A percentile compares a stretch with the other conserved stretches of the same genome.
phyloP scores from a whole-genome alignment of 1,139 yeast species.

The Pichia norvegensis region DNA sequence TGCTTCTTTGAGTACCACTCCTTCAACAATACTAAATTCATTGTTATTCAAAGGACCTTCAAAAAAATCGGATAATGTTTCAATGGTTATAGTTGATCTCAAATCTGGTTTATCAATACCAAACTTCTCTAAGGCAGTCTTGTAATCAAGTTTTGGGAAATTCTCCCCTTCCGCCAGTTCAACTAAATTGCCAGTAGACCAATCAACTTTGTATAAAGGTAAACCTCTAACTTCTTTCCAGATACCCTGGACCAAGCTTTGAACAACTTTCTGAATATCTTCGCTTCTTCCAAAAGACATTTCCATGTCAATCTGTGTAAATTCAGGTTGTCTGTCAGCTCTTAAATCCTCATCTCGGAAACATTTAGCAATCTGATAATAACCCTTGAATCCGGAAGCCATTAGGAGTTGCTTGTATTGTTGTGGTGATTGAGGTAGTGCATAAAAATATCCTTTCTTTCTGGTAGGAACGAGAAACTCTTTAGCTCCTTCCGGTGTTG shows the following conservation, averaged over 20 bases:
- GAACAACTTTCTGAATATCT: slow-evolving; percentile 63
- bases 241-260: slow-evolving; percentile 43
- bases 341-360: slow-evolving; percentile 94
- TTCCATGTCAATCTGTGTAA: slow-evolving; percentile 91
- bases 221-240: slow-evolving; percentile 46
- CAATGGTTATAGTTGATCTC: slow-evolving; percentile 50
- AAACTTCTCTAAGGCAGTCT: slow-evolving; percentile 59
- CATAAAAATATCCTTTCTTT: slow-evolving; percentile 55
- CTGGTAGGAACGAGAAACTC: slow-evolving; percentile 94
- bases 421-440: slow-evolving; percentile 95
- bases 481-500: slow-evolving; percentile 97
- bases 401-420: slow-evolving; percentile 90
- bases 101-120: slow-evolving; percentile 97
- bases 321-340: slow-evolving; percentile 94
- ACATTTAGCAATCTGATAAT: slow-evolving; percentile 88
- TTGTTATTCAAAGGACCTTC: slow-evolving; percentile 30
- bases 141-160: slow-evolving; percentile 49
- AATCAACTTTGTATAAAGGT: slow-evolving; percentile 33
- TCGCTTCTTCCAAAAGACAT: slow-evolving; percentile 71
- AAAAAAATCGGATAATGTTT: slow-evolving; percentile 39
- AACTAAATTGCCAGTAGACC: slow-evolving; percentile 21
- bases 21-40: slow-evolving; percentile 63
- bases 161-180: slow-evolving; percentile 21
- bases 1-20: slow-evolving; percentile 51
- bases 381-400: slow-evolving; percentile 85